These are phyloP conservation scores for Myrica gale DNA, from an alignment of 306 rosid species.

Conservation along the genomic window DNA sequence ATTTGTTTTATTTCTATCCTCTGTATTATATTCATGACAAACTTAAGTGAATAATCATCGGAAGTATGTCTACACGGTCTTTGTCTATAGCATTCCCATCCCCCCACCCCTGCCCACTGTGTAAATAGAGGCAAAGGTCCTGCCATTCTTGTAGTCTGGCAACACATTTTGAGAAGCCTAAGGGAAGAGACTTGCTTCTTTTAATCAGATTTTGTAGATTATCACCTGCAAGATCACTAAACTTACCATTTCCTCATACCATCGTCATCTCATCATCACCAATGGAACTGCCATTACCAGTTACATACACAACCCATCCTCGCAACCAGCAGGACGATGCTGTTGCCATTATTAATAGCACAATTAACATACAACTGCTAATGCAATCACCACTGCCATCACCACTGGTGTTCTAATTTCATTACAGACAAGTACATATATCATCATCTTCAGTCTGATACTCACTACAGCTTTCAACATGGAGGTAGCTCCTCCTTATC, in stretches of 20 bases:
- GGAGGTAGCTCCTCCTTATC: neutral
- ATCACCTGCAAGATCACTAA: neutral
- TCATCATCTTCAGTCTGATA: conserved; percentile 20
- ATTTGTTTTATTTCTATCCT: neutral
- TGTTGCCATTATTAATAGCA: neutral
- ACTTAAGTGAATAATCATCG: neutral
- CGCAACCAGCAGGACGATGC: neutral
- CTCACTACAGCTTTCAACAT: conserved; percentile 9
- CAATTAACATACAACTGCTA: neutral
- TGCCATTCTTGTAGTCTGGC: neutral
- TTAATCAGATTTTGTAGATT: neutral
- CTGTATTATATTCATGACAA: neutral
- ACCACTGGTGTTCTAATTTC: too few species aligned
- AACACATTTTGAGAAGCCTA: neutral
- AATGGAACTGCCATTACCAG: neutral
- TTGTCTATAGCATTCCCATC: neutral
- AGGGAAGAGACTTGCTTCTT: neutral
- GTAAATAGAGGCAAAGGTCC: neutral
- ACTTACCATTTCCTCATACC: neutral
- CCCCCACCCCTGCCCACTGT: too few species aligned
- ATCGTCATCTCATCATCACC: neutral
- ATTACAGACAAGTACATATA: neutral
- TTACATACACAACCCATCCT: neutral
- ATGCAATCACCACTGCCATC: neutral
- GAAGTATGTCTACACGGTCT: neutral